A percentile compares a stretch with the other conserved stretches of the same genome.
These are phyloP conservation scores for Pichia deserticola DNA, from an alignment of 805 yeast species.

Conservation along the genomic window DNA sequence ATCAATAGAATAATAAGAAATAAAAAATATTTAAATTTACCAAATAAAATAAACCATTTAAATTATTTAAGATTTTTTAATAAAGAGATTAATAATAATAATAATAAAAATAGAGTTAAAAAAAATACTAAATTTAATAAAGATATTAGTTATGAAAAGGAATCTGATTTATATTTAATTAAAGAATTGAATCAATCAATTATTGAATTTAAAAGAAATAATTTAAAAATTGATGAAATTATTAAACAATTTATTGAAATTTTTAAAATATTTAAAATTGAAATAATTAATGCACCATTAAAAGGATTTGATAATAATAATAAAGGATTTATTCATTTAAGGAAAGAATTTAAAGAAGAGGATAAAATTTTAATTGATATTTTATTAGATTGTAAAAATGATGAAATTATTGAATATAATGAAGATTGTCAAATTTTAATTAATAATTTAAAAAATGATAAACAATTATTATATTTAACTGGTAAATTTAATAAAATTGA, in stretches of 20 bases:
- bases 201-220: background rate
- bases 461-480: background rate
- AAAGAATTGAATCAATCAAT: background rate
- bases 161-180: conserved; percentile 3
- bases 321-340: conserved; percentile 9
- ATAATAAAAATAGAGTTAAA: background rate
- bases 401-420: background rate
- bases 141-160: background rate
- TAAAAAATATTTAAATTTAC: no score
- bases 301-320: no score
- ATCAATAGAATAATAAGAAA: no score
- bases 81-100: background rate
- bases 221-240: background rate
- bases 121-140: background rate
- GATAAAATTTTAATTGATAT: conserved; percentile 1
- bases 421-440: conserved; percentile 7
- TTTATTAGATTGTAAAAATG: conserved; percentile 8
- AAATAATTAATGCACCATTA: conserved; percentile 8
- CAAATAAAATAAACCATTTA: no score
- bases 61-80: no score
- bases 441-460: background rate
- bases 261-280: conserved; percentile 5
- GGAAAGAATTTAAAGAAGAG: background rate
- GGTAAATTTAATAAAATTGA: background rate
- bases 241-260: conserved; percentile 1